Percentiles rank a stretch among this genome's conserved stretches.
These are phyloP conservation scores for Durotheca rogersii DNA, from an alignment of 495 filamentous ascomycete species.

Conservation along the genomic window DNA sequence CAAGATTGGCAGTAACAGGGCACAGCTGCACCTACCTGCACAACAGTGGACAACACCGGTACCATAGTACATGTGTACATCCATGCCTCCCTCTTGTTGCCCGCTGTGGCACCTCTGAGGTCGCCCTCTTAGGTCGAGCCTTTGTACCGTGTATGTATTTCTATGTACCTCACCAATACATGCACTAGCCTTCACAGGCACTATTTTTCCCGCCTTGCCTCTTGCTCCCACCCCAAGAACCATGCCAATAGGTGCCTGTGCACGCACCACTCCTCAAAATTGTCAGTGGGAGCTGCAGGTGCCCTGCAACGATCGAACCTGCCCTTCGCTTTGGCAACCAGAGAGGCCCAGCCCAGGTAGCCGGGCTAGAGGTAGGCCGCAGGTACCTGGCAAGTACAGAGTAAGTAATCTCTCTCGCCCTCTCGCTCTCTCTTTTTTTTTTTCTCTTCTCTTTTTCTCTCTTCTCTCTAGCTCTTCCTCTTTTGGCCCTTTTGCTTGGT, in stretches of 20 bases:
- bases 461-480: no score
- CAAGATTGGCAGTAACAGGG: slow-evolving; percentile 18
- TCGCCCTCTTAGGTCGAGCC: no score
- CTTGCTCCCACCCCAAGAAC: slow-evolving; percentile 9
- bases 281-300: slow-evolving; percentile 30
- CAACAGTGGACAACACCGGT: no score
- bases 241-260: slow-evolving; percentile 28
- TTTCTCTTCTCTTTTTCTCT: no score
- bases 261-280: slow-evolving; percentile 34
- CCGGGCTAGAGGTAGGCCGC: slow-evolving; percentile 6
- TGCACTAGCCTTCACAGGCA: slow-evolving; percentile 20
- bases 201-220: slow-evolving; percentile 26
- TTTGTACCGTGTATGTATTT: slow-evolving; percentile 15
- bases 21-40: slow-evolving; percentile 26
- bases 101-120: no score
- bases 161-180: not conserved
- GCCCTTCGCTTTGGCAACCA: slow-evolving; percentile 16
- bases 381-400: slow-evolving; percentile 18
- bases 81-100: no score
- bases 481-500: slow-evolving; percentile 32
- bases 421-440: not conserved
- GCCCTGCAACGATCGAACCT: slow-evolving; percentile 28
- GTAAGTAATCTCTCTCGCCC: slow-evolving; percentile 21
- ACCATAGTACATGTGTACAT: slow-evolving; percentile 16
- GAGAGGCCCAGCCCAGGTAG: not conserved